phyloP scores from a whole-genome alignment of 108 stramenopile species.

The Fragilaria crotonensis region DNA sequence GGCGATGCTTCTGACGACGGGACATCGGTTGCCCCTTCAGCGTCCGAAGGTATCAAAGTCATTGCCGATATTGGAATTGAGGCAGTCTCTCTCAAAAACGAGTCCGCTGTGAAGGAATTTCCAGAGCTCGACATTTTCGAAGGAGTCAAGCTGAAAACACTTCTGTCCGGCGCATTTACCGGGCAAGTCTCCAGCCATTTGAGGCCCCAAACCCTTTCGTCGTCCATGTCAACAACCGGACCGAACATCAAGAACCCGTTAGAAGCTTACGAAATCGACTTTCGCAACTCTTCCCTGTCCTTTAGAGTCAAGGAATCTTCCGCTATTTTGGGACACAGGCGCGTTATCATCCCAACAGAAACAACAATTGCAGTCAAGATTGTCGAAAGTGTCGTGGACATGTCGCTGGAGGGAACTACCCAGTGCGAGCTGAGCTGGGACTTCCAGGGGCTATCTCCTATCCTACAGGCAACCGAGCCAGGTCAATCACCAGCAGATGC shows the following conservation, averaged over 20 bases:
- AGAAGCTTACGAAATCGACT: conserved; percentile 88
- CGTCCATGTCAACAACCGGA: conserved; percentile 29
- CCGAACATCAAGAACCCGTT: conserved; percentile 79
- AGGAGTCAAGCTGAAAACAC: conserved; percentile 45
- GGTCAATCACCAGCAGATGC: conserved; percentile 62
- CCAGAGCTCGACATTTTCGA: conserved; percentile 86
- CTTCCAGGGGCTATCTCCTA: conserved; percentile 75
- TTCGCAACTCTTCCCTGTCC: conserved; percentile 55
- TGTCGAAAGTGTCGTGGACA: conserved; percentile 68
- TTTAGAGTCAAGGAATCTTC: conserved; percentile 64
- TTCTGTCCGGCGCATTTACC: conserved; percentile 55
- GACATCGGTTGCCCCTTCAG: conserved; percentile 12
- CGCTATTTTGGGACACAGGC: conserved; percentile 65
- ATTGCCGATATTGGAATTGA: conserved; percentile 67
- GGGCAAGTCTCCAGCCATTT: conserved; percentile 64
- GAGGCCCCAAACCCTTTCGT: conserved; percentile 52
- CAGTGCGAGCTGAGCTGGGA: conserved; percentile 82
- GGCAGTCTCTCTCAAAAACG: conserved; percentile 50
- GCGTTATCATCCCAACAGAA: conserved; percentile 77
- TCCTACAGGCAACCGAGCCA: conserved; percentile 65
- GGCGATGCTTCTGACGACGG: conserved; percentile 5
- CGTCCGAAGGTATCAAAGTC: conserved; percentile 63
- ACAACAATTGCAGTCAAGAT: conserved; percentile 59
- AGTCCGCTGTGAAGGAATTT: conserved; percentile 80
- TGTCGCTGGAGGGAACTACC: conserved; percentile 76